These are phyloP conservation scores for Glycine latifolia DNA, from an alignment of 306 rosid genomes.

Conservation along the genomic window DNA sequence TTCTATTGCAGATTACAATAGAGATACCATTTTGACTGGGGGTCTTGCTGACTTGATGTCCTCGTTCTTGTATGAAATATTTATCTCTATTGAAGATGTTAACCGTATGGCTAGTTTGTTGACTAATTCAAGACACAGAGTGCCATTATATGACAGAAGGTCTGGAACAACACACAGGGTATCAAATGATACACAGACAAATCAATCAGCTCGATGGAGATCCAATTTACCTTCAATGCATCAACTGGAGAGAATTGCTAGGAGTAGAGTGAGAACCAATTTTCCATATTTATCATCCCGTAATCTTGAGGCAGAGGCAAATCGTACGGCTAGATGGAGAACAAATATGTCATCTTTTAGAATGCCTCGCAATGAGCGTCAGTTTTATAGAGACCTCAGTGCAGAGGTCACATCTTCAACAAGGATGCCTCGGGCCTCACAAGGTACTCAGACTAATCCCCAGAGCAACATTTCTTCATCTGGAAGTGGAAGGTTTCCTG, in stretches of 20 bases:
- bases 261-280: slow-evolving; percentile 47
- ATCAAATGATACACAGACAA: slow-evolving; percentile 46
- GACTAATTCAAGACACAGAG: slow-evolving; percentile 52
- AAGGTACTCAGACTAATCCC: slow-evolving; percentile 38
- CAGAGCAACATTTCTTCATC: slow-evolving; percentile 30
- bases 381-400: slow-evolving; percentile 42
- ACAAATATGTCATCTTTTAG: slow-evolving; percentile 44
- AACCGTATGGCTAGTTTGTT: slow-evolving; percentile 33
- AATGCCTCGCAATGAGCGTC: slow-evolving; percentile 35
- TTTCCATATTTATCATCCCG: slow-evolving; percentile 2
- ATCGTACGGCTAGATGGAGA: slow-evolving; percentile 52
- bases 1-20: slow-evolving; percentile 46
- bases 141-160: slow-evolving; percentile 53
- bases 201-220: slow-evolving; percentile 58
- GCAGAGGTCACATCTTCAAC: slow-evolving; percentile 42
- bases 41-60: slow-evolving; percentile 50
- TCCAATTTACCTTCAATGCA: slow-evolving; percentile 50
- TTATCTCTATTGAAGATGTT: slow-evolving; percentile 48
- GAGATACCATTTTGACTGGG: slow-evolving; percentile 32
- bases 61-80: slow-evolving; percentile 47
- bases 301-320: slow-evolving; percentile 41
- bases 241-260: slow-evolving; percentile 42
- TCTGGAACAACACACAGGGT: slow-evolving; percentile 50
- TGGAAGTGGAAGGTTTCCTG: slow-evolving; percentile 49
- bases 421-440: slow-evolving; percentile 37